Conservation (phyloP, 352 stramenopile species). For the Aphanomyces cochlioides region DNA sequence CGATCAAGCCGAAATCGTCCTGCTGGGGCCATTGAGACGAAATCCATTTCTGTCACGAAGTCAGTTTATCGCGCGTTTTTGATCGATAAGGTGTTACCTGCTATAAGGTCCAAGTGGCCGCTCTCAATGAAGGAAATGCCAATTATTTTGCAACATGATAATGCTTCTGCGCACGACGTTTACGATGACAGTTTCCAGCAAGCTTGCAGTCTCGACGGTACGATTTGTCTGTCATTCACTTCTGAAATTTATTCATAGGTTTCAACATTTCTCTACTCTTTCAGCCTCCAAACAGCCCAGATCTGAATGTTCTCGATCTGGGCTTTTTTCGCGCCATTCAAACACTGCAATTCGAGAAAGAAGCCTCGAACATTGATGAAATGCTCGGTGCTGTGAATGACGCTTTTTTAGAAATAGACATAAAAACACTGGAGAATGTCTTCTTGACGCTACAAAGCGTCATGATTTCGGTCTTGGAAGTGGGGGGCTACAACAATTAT, state of each 20-base stretch:
- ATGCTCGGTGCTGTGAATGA: background rate
- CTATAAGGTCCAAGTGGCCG: background rate
- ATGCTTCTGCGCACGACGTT: too few species aligned
- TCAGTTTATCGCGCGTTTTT: background rate
- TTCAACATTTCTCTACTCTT: background rate
- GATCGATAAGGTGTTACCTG: background rate
- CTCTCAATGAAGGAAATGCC: background rate
- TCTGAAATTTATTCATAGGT: too few species aligned
- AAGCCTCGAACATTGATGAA: background rate
- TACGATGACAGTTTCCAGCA: too few species aligned
- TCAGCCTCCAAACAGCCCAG: constrained; percentile 35
- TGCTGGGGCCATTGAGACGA: background rate
- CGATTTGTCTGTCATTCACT: too few species aligned
- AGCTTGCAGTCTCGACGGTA: too few species aligned
- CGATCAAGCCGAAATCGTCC: background rate
- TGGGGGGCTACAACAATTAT: background rate
- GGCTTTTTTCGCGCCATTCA: constrained; percentile 36
- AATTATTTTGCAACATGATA: background rate
- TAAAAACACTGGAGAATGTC: background rate
- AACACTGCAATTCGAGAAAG: constrained; percentile 17
- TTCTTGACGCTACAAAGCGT: constrained; percentile 1
- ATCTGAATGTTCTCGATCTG: constrained; percentile 37
- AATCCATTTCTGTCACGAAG: background rate
- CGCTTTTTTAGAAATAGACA: background rate
- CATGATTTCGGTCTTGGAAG: background rate